Evolutionary conservation across 2,329 filamentous ascomycete genomes (phyloP).

Genomic region (Cladophialophora bantiana): DNA sequence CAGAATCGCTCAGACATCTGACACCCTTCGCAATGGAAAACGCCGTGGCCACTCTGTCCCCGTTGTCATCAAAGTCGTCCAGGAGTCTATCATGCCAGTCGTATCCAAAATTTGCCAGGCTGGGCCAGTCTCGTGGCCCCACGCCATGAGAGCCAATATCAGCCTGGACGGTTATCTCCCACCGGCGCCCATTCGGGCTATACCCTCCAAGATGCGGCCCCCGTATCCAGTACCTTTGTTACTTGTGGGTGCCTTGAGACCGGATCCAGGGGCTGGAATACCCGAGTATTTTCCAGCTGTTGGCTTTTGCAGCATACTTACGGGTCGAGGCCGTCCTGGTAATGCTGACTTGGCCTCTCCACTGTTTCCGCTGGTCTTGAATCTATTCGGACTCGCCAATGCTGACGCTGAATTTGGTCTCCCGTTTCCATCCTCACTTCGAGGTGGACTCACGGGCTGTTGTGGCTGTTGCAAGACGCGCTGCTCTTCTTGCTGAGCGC

Average conservation of each 20-base stretch:
- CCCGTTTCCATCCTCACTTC: conserved; percentile 39
- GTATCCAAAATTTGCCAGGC: conserved; percentile 20
- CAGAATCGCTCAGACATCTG: conserved; percentile 9
- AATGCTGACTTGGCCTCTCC: conserved; percentile 11
- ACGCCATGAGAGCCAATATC: not conserved
- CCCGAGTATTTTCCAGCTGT: conserved; percentile 39
- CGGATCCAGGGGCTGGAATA: conserved; percentile 39
- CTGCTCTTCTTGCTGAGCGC: conserved; percentile 42
- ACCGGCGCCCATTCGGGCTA: conserved; percentile 44
- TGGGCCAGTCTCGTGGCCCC: not conserved
- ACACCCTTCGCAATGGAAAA: conserved; percentile 8
- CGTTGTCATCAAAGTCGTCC: conserved; percentile 25
- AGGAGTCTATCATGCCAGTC: conserved; percentile 30
- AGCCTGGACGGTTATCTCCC: conserved; percentile 26
- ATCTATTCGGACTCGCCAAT: conserved; percentile 36
- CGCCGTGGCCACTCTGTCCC: conserved; percentile 6
- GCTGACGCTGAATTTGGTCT: conserved; percentile 31
- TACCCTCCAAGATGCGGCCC: conserved; percentile 42
- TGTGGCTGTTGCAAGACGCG: conserved; percentile 29
- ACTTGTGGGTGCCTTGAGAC: conserved; percentile 36
- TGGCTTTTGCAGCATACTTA: conserved; percentile 40
- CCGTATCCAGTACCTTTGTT: conserved; percentile 39
- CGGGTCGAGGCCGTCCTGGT: conserved; percentile 33
- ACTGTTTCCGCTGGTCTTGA: conserved; percentile 34
- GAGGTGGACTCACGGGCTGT: conserved; percentile 39